phyloP scores from a whole-genome alignment of 2,329 filamentous ascomycete species.

The Hypoxylon sp. region DNA sequence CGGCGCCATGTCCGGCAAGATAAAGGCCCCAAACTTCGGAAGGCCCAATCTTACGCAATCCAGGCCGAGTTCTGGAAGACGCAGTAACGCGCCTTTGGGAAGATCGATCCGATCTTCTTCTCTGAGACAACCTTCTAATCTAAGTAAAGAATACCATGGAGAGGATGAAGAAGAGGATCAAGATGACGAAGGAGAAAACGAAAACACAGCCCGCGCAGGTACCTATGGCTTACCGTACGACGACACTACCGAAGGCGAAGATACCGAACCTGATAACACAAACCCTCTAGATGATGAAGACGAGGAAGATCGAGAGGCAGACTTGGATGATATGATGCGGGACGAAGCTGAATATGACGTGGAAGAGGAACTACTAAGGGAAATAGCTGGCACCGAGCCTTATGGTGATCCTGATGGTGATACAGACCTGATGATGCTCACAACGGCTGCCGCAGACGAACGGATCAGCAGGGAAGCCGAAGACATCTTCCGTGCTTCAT shows the following conservation, averaged over 20 bases:
- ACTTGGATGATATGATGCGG: constrained; percentile 47
- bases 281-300: constrained; percentile 56
- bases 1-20: constrained; percentile 56
- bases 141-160: constrained; percentile 61
- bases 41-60: constrained; percentile 49
- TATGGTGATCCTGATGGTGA: constrained; percentile 54
- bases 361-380: constrained; percentile 53
- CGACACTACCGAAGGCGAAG: constrained; percentile 57
- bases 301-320: constrained; percentile 46
- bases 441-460: constrained; percentile 66
- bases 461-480: constrained; percentile 68
- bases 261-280: constrained; percentile 50
- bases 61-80: constrained; percentile 53
- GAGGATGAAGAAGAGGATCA: constrained; percentile 54
- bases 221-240: constrained; percentile 52
- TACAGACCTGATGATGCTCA: constrained; percentile 67
- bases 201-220: constrained; percentile 46
- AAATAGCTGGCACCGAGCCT: constrained; percentile 49
- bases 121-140: constrained; percentile 61
- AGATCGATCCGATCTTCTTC: constrained; percentile 60
- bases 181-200: constrained; percentile 55
- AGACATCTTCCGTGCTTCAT: constrained; percentile 66
- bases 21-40: constrained; percentile 58
- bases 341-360: constrained; percentile 53
- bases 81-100: constrained; percentile 60